Conservation (phyloP, 257 asterid genomes). For the Asclepias syriaca region DNA sequence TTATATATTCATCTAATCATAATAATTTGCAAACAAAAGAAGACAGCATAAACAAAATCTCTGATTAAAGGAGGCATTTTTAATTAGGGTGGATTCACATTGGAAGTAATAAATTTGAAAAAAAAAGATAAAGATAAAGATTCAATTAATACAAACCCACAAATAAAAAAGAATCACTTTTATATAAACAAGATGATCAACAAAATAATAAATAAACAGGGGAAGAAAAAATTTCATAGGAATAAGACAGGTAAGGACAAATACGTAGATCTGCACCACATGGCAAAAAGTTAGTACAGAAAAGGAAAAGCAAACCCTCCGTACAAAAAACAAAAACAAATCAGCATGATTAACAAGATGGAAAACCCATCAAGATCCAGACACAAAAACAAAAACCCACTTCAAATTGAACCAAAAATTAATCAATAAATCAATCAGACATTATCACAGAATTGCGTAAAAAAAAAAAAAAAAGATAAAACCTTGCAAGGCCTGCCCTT, state of each 20-base stretch:
- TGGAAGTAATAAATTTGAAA: not conserved
- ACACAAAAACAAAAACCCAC: constrained; percentile 13
- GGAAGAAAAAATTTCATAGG: not conserved
- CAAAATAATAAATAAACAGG: not conserved
- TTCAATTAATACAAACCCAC: not conserved
- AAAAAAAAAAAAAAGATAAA: too few relatives aligned
- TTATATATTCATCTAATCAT: too few relatives aligned
- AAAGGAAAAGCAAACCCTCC: not conserved
- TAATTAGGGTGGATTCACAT: not conserved
- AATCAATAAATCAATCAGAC: not conserved
- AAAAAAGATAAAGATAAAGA: too few relatives aligned
- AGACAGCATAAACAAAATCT: not conserved
- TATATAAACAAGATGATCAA: not conserved
- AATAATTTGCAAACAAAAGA: not conserved
- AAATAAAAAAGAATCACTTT: not conserved
- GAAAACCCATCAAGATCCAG: constrained; percentile 19
- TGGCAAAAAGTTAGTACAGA: not conserved
- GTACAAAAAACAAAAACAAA: not conserved
- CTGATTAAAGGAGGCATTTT: not conserved
- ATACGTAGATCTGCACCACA: not conserved
- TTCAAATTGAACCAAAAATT: not conserved
- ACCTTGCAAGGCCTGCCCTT: constrained; percentile 87
- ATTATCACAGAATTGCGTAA: not conserved
- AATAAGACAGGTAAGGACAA: not conserved
- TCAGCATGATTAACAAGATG: not conserved